Evolutionary conservation across 192 early-diverging fungal genomes (phyloP), one percentile per base, ranked within the genome.

Genomic region (Backusella tarrabulga): DNA sequence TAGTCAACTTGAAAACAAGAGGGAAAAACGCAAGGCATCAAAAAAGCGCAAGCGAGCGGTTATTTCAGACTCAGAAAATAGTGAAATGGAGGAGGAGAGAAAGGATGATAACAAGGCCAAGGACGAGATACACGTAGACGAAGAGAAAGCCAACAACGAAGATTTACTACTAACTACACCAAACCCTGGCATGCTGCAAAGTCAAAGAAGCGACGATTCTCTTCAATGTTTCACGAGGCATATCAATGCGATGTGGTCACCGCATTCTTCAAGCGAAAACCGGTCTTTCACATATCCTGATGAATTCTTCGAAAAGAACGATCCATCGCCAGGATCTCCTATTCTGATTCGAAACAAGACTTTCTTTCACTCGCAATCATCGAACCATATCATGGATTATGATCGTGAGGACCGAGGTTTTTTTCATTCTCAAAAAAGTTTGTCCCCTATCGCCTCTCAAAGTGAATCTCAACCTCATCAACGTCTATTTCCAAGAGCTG

Each of bases 181-280:
- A 63, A 63, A 63, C 14, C 9, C 6, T 26, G 56, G 3, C 2
- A 26, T 63, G 8, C 26, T 63, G 56, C 29, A 32, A 36, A 76
- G 63, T 21, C 38, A 67, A 44, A 36, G 6, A 42, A 80, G 21
- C 74, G 9, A 36, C 4, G 56, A 63, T 29, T 63, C 56, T 26
- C 23, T 63, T 11, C 56, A 8, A 63, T 63, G 29, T 63, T 74
- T 76, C 54, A 75, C 69, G n/a, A 46, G 50, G 19, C 12, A 52
- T 17, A 44, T 75, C 34, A 41, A 67, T 21, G 63, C 46, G n/a
- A 76, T 72, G 74, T 76, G 73, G 56, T 38, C 72, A 40, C 69
- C 76, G 2, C 70, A 67, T 19, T n/a, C 6, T 11, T 23, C 34
- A 17, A 34, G 71, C 14, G 68, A 38, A 23, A 34, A 29, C 21